Conservation (phyloP, 257 asterid genomes). For the Penstemon newberryi region DNA sequence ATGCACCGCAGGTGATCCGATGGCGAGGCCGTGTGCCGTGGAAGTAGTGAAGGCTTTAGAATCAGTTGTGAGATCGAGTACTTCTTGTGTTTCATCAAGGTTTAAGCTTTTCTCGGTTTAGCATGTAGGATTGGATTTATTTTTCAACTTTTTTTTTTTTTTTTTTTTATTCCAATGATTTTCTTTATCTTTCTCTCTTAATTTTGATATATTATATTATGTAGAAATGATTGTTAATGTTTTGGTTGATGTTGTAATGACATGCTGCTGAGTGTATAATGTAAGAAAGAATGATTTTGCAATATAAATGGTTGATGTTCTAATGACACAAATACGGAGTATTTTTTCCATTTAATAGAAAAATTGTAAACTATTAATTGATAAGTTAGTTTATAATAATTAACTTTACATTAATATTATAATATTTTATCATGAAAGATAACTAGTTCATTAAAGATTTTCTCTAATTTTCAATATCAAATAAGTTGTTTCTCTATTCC, state of each 20-base stretch:
- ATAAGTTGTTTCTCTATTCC: too few relatives aligned
- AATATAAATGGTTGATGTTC: neutral
- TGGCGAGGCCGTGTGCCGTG: conserved; percentile 56
- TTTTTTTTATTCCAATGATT: conserved; percentile 22
- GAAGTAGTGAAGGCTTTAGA: conserved; percentile 53
- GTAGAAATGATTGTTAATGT: conserved; percentile 29
- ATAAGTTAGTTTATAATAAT: too few relatives aligned
- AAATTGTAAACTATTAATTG: neutral
- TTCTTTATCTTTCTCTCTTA: conserved; percentile 10
- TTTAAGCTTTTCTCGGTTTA: conserved; percentile 40
- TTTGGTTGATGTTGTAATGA: conserved; percentile 44
- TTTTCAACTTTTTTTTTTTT: conserved; percentile 13
- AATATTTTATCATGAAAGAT: too few relatives aligned
- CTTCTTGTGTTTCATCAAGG: conserved; percentile 46
- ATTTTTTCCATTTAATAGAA: neutral
- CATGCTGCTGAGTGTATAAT: conserved; percentile 36
- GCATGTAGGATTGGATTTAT: conserved; percentile 7
- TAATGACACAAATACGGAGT: neutral
- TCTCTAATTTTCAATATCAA: too few relatives aligned
- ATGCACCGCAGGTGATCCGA: conserved; percentile 71
- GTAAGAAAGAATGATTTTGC: conserved; percentile 28
- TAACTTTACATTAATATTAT: too few relatives aligned
- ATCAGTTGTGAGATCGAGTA: conserved; percentile 40
- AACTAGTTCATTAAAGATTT: too few relatives aligned
- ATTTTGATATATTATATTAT: conserved; percentile 13